Conservation (phyloP, 1,284 basidiomycete genomes). For the Fomes fomentarius region DNA sequence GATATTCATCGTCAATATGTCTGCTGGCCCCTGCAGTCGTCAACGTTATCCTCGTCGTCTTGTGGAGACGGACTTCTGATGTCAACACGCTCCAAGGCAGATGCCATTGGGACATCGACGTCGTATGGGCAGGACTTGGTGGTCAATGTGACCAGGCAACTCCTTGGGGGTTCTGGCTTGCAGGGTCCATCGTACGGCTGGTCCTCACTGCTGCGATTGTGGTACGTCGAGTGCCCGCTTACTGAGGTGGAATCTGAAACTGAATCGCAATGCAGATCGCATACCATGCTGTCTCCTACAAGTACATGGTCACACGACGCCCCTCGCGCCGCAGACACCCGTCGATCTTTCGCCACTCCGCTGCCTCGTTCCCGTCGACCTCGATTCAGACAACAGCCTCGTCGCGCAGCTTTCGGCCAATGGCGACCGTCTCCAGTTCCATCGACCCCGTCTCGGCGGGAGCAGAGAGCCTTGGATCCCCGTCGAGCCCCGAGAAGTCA, state of each 20-base stretch:
- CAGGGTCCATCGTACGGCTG: conserved; percentile 52
- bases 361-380: conserved; percentile 23
- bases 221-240: conserved; percentile 51
- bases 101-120: conserved; percentile 65
- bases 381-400: conserved; percentile 19
- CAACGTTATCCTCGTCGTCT: conserved; percentile 55
- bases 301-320: conserved; percentile 34
- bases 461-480: conserved; percentile 6
- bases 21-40: conserved; percentile 52
- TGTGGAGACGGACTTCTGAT: conserved; percentile 47
- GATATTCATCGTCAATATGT: conserved; percentile 48
- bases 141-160: conserved; percentile 30
- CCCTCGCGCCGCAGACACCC: conserved; percentile 33
- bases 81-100: conserved; percentile 43
- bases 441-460: conserved; percentile 25
- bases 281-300: conserved; percentile 38
- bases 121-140: conserved; percentile 55
- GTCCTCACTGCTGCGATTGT: conserved; percentile 50
- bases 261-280: conserved; percentile 35
- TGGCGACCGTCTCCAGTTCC: conserved; percentile 24
- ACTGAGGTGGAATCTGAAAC: not conserved
- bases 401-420: conserved; percentile 26
- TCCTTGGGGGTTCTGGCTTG: conserved; percentile 56
- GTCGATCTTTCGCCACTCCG: conserved; percentile 23
- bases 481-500: conserved; percentile 10